Evolutionary conservation across 2,329 filamentous ascomycete species (phyloP).

Genomic region (Xylariaceae sp.): DNA sequence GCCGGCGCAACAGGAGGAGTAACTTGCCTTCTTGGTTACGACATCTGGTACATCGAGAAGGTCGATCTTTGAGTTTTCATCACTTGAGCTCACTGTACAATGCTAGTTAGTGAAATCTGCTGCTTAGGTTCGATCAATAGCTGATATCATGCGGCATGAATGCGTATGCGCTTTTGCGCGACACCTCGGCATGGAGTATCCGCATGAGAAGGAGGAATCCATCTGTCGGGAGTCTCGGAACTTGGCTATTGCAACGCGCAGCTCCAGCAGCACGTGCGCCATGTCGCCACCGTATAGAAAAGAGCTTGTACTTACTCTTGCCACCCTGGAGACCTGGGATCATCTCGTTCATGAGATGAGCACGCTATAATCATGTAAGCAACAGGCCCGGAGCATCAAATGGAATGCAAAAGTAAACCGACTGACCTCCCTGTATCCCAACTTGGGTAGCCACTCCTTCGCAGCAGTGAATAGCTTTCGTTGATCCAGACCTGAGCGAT

Average conservation of each 20-base stretch:
- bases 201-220: not conserved
- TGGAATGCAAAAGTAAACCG: not conserved
- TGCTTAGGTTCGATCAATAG: not conserved
- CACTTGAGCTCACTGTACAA: slow-evolving; percentile 59
- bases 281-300: not conserved
- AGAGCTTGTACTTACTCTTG: slow-evolving; percentile 51
- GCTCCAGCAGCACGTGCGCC: not conserved
- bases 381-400: not conserved
- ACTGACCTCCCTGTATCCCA: slow-evolving; percentile 64
- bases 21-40: slow-evolving; percentile 61
- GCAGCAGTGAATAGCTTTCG: slow-evolving; percentile 84
- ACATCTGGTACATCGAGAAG: slow-evolving; percentile 73
- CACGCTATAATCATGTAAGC: slow-evolving; percentile 36
- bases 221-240: not conserved
- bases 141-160: not conserved
- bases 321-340: slow-evolving; percentile 75
- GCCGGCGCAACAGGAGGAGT: not conserved
- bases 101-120: slow-evolving; percentile 6
- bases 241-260: not conserved
- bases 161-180: not conserved
- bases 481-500: slow-evolving; percentile 58
- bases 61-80: slow-evolving; percentile 66
- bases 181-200: not conserved
- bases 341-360: slow-evolving; percentile 78
- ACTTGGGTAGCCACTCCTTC: slow-evolving; percentile 74